These are phyloP conservation scores for Penicillium lagena DNA, from an alignment of 495 filamentous ascomycete genomes.

Conservation along the genomic window DNA sequence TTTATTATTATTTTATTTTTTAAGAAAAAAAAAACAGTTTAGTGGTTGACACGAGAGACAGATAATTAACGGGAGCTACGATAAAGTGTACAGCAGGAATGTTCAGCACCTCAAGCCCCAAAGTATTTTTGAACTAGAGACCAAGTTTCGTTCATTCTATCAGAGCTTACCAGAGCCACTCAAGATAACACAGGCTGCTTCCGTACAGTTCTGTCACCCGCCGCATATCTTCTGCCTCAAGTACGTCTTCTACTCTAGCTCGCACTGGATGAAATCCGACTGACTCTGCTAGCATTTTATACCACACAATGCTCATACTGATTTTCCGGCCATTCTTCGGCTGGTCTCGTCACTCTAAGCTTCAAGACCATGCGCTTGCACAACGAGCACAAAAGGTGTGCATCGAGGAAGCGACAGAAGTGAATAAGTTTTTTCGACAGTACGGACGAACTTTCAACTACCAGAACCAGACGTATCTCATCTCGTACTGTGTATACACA, in stretches of 20 bases:
- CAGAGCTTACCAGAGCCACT: not conserved
- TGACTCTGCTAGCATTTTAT: not conserved
- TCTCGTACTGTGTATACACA: constrained; percentile 10
- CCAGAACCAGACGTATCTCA: constrained; percentile 7
- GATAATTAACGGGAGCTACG: constrained; percentile 7
- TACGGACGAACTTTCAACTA: constrained; percentile 8
- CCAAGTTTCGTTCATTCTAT: constrained; percentile 2
- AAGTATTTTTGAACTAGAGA: constrained; percentile 2
- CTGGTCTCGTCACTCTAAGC: constrained; percentile 1
- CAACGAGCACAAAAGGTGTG: constrained; percentile 6
- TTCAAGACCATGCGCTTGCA: constrained; percentile 3
- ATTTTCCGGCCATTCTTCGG: constrained; percentile 6
- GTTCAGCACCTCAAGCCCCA: constrained; percentile 1
- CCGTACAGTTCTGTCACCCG: not conserved
- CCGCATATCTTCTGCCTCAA: constrained; percentile 7
- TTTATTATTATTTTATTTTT: too few relatives aligned
- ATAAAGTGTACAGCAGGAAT: constrained; percentile 2
- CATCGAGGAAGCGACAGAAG: constrained; percentile 3
- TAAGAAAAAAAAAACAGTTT: too few relatives aligned
- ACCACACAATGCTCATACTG: constrained; percentile 6
- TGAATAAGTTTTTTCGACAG: constrained; percentile 4
- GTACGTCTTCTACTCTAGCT: not conserved
- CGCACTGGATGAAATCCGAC: not conserved
- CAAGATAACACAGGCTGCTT: not conserved
- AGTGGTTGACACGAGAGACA: not conserved